These are phyloP conservation scores for Alternaria ethzedia DNA, from an alignment of 2,329 filamentous ascomycete species.

Conservation along the genomic window DNA sequence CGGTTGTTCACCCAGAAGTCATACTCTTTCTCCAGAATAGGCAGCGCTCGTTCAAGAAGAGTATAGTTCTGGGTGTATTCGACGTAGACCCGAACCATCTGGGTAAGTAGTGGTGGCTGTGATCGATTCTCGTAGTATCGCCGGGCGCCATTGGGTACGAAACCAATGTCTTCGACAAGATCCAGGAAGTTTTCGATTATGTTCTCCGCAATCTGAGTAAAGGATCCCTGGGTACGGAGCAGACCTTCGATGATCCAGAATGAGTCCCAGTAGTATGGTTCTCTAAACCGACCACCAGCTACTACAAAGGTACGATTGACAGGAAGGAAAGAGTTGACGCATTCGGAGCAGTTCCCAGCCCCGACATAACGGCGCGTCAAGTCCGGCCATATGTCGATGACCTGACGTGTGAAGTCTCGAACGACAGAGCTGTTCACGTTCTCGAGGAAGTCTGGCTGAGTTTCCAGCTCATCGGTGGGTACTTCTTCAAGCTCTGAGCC, in stretches of 20 bases:
- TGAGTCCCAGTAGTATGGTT: conserved; percentile 75
- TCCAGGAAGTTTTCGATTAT: conserved; percentile 75
- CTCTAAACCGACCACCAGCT: conserved; percentile 72
- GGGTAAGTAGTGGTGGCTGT: conserved; percentile 69
- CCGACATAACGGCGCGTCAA: conserved; percentile 66
- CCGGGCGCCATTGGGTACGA: conserved; percentile 72
- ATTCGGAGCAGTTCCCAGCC: conserved; percentile 59
- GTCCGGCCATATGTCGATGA: conserved; percentile 74
- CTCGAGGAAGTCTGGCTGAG: conserved; percentile 64
- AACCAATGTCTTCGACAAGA: conserved; percentile 68
- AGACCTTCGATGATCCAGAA: conserved; percentile 73
- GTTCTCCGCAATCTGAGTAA: conserved; percentile 68
- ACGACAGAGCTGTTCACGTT: conserved; percentile 65
- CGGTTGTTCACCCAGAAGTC: conserved; percentile 68
- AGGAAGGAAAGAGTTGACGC: conserved; percentile 70
- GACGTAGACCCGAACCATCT: conserved; percentile 70
- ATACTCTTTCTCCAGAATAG: conserved; percentile 68
- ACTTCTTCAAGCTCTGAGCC: conserved; percentile 68
- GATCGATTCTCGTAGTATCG: conserved; percentile 72
- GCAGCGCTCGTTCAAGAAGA: conserved; percentile 66
- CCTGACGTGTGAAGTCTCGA: conserved; percentile 66
- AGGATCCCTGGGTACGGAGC: conserved; percentile 68
- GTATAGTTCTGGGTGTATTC: conserved; percentile 69
- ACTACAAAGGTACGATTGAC: conserved; percentile 73
- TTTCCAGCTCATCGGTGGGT: conserved; percentile 58